Percentiles rank a stretch among this genome's conserved stretches.
Conservation (phyloP, 78 protist species). For the Acrasis kona region DNA sequence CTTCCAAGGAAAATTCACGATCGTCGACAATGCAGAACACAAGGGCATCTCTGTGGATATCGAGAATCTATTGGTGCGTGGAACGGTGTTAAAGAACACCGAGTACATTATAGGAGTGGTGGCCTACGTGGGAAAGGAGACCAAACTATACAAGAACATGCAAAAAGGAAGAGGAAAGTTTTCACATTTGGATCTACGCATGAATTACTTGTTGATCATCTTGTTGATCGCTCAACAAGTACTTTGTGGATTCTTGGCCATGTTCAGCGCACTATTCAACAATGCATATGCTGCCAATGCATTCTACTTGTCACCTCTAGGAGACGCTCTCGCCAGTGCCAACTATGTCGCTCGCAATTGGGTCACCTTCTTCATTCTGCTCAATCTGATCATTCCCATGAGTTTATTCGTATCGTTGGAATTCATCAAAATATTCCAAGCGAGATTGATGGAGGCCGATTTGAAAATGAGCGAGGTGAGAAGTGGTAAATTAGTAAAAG, state of each 20-base stretch:
- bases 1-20: background rate
- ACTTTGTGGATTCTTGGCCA: background rate
- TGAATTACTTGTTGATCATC: conserved; percentile 2
- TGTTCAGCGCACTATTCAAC: background rate
- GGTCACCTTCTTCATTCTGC: conserved; percentile 18
- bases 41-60: background rate
- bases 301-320: background rate
- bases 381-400: conserved; percentile 30
- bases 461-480: background rate
- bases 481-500: background rate
- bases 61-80: conserved; percentile 27
- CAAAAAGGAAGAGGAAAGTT: background rate
- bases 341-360: conserved; percentile 2
- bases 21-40: background rate
- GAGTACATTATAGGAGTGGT: conserved; percentile 23
- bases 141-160: conserved; percentile 28
- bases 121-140: conserved; percentile 20
- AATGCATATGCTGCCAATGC: background rate
- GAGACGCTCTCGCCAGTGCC: background rate
- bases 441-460: conserved; percentile 13
- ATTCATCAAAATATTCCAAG: conserved; percentile 19
- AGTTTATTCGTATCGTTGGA: conserved; percentile 41
- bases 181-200: conserved; percentile 4
- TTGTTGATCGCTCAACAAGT: conserved; percentile 5
- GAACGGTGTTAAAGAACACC: conserved; percentile 29